Conservation (phyloP, 768 basidiomycete genomes). For the Amanita muscaria region DNA sequence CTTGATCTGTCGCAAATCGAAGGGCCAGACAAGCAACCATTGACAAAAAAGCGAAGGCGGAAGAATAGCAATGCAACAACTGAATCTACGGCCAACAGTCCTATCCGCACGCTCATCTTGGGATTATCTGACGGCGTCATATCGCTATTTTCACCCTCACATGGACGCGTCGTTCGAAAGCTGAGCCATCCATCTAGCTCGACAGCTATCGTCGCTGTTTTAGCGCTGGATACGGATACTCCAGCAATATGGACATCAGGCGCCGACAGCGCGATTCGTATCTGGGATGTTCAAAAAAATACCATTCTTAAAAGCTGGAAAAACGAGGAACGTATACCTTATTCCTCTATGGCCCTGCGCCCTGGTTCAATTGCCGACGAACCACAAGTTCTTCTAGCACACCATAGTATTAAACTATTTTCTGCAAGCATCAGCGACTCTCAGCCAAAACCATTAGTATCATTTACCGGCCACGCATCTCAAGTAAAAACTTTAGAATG, state of each 20-base stretch:
- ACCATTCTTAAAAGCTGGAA: slow-evolving; percentile 43
- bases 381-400: slow-evolving; percentile 45
- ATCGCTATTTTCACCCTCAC: slow-evolving; percentile 51
- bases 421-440: slow-evolving; percentile 20
- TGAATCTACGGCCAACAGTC: slow-evolving; percentile 17
- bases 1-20: slow-evolving; percentile 23
- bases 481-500: slow-evolving; percentile 43
- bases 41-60: slow-evolving; percentile 49
- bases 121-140: slow-evolving; percentile 57
- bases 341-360: slow-evolving; percentile 40
- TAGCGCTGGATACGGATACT: slow-evolving; percentile 23
- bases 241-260: slow-evolving; percentile 47
- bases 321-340: slow-evolving; percentile 50
- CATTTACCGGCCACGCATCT: slow-evolving; percentile 62
- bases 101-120: slow-evolving; percentile 39
- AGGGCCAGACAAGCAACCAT: slow-evolving; percentile 21
- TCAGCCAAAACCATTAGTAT: slow-evolving; percentile 33
- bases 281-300: slow-evolving; percentile 49
- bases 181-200: slow-evolving; percentile 48
- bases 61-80: slow-evolving; percentile 26
- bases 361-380: slow-evolving; percentile 28
- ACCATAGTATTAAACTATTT: slow-evolving; percentile 50
- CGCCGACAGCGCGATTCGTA: slow-evolving; percentile 45
- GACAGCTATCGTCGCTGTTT: slow-evolving; percentile 42
- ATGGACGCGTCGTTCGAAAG: slow-evolving; percentile 45